Conservation (phyloP, 2,329 filamentous ascomycete species). For the Didymella segeticola region DNA sequence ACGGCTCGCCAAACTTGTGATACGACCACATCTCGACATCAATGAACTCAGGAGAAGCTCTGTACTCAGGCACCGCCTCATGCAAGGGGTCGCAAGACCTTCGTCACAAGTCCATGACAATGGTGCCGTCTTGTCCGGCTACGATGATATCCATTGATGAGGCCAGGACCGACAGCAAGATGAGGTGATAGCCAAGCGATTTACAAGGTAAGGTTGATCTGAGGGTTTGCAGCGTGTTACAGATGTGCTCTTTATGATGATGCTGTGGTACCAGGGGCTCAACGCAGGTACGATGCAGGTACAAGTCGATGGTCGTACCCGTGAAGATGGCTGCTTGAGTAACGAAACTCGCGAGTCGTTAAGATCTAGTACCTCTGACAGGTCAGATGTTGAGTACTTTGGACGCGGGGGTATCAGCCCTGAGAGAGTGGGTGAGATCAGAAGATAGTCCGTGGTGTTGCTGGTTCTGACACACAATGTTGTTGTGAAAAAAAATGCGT, state of each 20-base stretch:
- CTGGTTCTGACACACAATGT: background rate
- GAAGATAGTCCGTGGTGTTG: slow-evolving; percentile 4
- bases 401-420: background rate
- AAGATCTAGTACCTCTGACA: background rate
- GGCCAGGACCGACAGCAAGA: background rate
- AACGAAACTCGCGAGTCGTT: slow-evolving; percentile 9
- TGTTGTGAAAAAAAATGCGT: slow-evolving; percentile 3
- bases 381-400: background rate
- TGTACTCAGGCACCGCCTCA: slow-evolving; percentile 22
- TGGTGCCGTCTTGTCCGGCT: slow-evolving; percentile 14
- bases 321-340: slow-evolving; percentile 13
- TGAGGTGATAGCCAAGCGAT: slow-evolving; percentile 1
- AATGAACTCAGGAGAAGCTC: slow-evolving; percentile 3
- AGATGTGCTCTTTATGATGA: slow-evolving; percentile 13
- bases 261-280: slow-evolving; percentile 20
- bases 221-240: slow-evolving; percentile 17
- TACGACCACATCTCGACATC: slow-evolving; percentile 2
- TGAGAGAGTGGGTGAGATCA: slow-evolving; percentile 19
- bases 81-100: slow-evolving; percentile 17
- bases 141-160: background rate
- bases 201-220: slow-evolving; percentile 21
- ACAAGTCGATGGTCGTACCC: slow-evolving; percentile 19
- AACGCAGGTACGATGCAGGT: slow-evolving; percentile 23
- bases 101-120: slow-evolving; percentile 5
- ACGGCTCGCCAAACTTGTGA: background rate